Evolutionary conservation across 345 rosid genomes (phyloP), one percentile per base, ranked within the genome.

Genomic region (Citrus medica): DNA sequence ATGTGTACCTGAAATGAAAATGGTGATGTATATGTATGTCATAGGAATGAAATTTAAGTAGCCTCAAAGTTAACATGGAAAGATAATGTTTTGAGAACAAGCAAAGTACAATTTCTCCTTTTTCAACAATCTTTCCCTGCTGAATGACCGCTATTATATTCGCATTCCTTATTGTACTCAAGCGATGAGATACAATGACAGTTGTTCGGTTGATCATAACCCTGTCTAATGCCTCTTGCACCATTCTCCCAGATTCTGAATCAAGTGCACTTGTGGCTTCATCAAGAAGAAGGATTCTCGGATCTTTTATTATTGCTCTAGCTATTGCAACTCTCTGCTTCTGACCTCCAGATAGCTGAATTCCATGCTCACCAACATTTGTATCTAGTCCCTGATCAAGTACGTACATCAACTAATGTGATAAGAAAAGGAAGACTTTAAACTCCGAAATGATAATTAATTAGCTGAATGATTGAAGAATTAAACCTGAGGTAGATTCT

Each of bases 201-300:
- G 93, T 90, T 38, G 95, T 93, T 70, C 91, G 66, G 37, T 86
- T 84, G n/a, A 86, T 71, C 96, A 89, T 91, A 55, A 91, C 70
- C 79, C 85, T 85, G 69, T 90, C 92, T 14, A 89, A 76, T 63
- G 96, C 91, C 74, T 88, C 93, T 82, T 91, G 93, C 74, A 90
- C 92, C 4, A 78, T 5, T 32, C 89, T 85, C 69, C 90, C 90
- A 2, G 95, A 91, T 80, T 89, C 95, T 24, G 90, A 89, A 83
- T 93, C 94, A 69, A 93, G 92, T 0, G 95, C 90, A 32, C 97
- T 91, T 6, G 93, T 91, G 0, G 92, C 97, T 84, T 93, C 97
- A 58, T 91, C 94, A 40, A 93, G 77, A 76, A 93, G 94, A 30
- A 91, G 76, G 71, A 91, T 93, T 73, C 90, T 67, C 2, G 93